Base-by-base conservation (phyloP, 345 rosid species). In the Pugionium dolabratum region DNA sequence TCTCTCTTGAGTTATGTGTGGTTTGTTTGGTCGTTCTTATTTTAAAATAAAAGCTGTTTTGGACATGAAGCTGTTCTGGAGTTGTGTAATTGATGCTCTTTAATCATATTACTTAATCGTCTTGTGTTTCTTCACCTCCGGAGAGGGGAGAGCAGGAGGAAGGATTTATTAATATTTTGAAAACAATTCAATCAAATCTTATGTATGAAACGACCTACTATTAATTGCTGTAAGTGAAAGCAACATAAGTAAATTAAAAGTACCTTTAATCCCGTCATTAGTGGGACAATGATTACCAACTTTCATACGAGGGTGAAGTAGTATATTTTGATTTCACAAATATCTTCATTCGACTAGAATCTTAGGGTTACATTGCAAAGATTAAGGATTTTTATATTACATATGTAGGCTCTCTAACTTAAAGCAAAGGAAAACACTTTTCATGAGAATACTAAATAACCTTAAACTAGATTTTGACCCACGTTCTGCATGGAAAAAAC, bases 31-130 rank as follows among this genome's bases (percentile, higher is more conserved):
- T 64, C 33, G 54, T 43, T 4, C 46, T 37, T 30, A 10, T 51
- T 25, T 54, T 40, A 54, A 30, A 71, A 64, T 64, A 64, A 72
- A 64, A 64, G 54, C 54, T 72, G 46, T 32, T 29, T 47, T 62
- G 69, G 75, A 70, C 48, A 43, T 31, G 3, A 63, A 39, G 75
- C 70, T 63, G 42, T 35, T 61, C 31, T 37, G 49, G 30, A 11
- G 29, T 31, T 53, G 36, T 52, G 37, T 50, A 69, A 43, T 29
- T 35, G 42, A 36, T 46, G 48, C n/a, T 54, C 49, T 54, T 61
- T 51, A 6, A 70, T 45, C 51, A 30, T 11, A 28, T 45, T 31
- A 45, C 39, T 45, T 29, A 6, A 35, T 4, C 39, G 36, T 29
- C 26, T 62, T 63, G 36, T 43, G 31, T 39, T 62, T 50, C 9